Conservation (phyloP, 2,329 filamentous ascomycete species). For the Lachnellula occidentalis region DNA sequence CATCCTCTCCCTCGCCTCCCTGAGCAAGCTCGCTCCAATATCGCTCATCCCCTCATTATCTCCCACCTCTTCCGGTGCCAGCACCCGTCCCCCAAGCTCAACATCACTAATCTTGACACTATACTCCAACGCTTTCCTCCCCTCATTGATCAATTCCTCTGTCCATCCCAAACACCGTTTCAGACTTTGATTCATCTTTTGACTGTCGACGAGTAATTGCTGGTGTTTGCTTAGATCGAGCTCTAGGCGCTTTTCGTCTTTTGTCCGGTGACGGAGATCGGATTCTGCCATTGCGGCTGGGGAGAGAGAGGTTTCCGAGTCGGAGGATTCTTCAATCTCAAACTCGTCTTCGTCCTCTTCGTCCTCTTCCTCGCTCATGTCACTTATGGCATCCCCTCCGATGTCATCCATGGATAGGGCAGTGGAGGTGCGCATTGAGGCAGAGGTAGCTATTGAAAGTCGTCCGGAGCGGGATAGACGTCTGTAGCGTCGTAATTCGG, state of each 20-base stretch:
- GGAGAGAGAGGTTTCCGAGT: slow-evolving; percentile 38
- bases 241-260: slow-evolving; percentile 77
- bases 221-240: slow-evolving; percentile 85
- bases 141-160: slow-evolving; percentile 84
- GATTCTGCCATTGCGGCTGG: slow-evolving; percentile 37
- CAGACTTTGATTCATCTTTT: slow-evolving; percentile 92
- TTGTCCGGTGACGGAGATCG: slow-evolving; percentile 53
- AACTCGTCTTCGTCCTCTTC: slow-evolving; percentile 40
- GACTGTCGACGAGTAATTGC: slow-evolving; percentile 80
- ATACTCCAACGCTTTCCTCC: slow-evolving; percentile 80
- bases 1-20: slow-evolving; percentile 23
- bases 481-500: slow-evolving; percentile 78
- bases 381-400: slow-evolving; percentile 35
- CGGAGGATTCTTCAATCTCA: slow-evolving; percentile 32
- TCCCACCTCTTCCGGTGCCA: slow-evolving; percentile 62
- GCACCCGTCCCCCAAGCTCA: slow-evolving; percentile 72
- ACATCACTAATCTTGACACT: slow-evolving; percentile 73
- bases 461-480: slow-evolving; percentile 79
- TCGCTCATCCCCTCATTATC: slow-evolving; percentile 29
- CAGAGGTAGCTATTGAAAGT: slow-evolving; percentile 54
- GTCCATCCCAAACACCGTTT: slow-evolving; percentile 86
- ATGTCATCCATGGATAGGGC: slow-evolving; percentile 39
- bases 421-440: slow-evolving; percentile 41
- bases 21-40: slow-evolving; percentile 23
- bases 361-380: slow-evolving; percentile 44